Conservation (phyloP, 306 rosid genomes). For the Prunus padus region DNA sequence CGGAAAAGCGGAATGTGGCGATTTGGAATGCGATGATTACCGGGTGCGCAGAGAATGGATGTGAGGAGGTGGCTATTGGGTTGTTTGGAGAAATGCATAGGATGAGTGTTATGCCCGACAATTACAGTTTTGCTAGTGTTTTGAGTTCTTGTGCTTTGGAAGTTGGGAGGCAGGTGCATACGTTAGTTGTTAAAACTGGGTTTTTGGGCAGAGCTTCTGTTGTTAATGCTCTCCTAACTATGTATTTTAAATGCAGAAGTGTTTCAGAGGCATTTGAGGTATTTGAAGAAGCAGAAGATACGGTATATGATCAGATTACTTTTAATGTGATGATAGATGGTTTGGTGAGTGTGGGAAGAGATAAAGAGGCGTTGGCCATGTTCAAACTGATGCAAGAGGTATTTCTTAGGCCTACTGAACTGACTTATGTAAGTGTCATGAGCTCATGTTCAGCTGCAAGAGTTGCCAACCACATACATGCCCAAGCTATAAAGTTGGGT, state of each 20-base stretch:
- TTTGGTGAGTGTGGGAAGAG: constrained; percentile 45
- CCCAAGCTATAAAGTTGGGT: constrained; percentile 56
- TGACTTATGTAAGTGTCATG: constrained; percentile 73
- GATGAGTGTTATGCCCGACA: constrained; percentile 51
- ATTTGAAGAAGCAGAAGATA: constrained; percentile 49
- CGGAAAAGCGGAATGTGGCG: constrained; percentile 36
- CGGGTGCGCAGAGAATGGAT: constrained; percentile 48
- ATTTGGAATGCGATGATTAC: constrained; percentile 76
- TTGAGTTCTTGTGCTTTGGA: constrained; percentile 53
- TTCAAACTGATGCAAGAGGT: constrained; percentile 55
- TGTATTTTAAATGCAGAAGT: constrained; percentile 56
- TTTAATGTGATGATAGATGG: constrained; percentile 79
- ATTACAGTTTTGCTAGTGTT: constrained; percentile 55
- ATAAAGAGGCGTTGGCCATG: constrained; percentile 51
- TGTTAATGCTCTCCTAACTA: constrained; percentile 59
- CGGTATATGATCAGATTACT: constrained; percentile 49
- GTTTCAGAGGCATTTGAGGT: constrained; percentile 48
- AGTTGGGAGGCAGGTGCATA: constrained; percentile 66
- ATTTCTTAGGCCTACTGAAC: constrained; percentile 45
- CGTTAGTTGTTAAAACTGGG: constrained; percentile 49
- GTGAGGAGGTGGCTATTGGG: constrained; percentile 31
- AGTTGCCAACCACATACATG: constrained; percentile 56
- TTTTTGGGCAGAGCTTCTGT: constrained; percentile 54
- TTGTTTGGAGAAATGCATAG: constrained; percentile 54
- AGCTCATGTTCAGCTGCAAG: constrained; percentile 52